These are phyloP conservation scores for Mycosarcoma mackinlayi DNA, from an alignment of 1,284 basidiomycete species.

Conservation along the genomic window DNA sequence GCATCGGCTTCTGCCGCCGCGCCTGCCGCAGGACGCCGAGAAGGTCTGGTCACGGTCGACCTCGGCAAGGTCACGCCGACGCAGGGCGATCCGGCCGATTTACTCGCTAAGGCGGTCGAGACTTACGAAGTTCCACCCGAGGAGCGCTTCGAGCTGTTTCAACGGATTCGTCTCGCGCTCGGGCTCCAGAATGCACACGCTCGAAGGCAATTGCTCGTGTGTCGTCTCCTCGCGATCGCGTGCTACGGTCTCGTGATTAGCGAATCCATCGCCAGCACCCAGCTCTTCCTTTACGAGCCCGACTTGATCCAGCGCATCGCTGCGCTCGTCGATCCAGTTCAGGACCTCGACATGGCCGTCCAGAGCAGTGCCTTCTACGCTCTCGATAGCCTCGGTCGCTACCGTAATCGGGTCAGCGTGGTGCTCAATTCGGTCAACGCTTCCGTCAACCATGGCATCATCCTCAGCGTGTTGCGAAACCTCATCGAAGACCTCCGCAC, in stretches of 20 bases:
- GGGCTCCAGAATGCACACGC: slow-evolving; percentile 75
- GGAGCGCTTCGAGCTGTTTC: slow-evolving; percentile 89
- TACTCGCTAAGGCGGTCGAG: slow-evolving; percentile 80
- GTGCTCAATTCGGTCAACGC: slow-evolving; percentile 91
- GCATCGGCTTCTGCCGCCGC: slow-evolving; percentile 9
- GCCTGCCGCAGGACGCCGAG: slow-evolving; percentile 24
- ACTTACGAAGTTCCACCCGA: slow-evolving; percentile 80
- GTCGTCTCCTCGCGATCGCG: slow-evolving; percentile 86
- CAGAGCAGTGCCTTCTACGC: slow-evolving; percentile 87
- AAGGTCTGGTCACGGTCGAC: slow-evolving; percentile 58
- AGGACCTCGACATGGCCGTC: slow-evolving; percentile 42
- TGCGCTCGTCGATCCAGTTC: slow-evolving; percentile 50
- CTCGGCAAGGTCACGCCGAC: slow-evolving; percentile 33
- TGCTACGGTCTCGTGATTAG: slow-evolving; percentile 73
- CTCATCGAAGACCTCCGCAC: slow-evolving; percentile 51
- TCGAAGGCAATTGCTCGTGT: slow-evolving; percentile 82
- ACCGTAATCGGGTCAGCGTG: slow-evolving; percentile 83
- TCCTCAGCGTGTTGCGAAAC: slow-evolving; percentile 56
- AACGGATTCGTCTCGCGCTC: slow-evolving; percentile 83
- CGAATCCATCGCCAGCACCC: slow-evolving; percentile 81
- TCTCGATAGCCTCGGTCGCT: slow-evolving; percentile 87
- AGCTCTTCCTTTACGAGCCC: slow-evolving; percentile 93
- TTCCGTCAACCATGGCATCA: slow-evolving; percentile 92
- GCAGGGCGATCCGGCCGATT: slow-evolving; percentile 54
- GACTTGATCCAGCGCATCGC: slow-evolving; percentile 73